Percentiles rank a stretch among this genome's conserved stretches.
Evolutionary conservation across 2,329 filamentous ascomycete species (phyloP).

Genomic region (Phialocephala sp.): DNA sequence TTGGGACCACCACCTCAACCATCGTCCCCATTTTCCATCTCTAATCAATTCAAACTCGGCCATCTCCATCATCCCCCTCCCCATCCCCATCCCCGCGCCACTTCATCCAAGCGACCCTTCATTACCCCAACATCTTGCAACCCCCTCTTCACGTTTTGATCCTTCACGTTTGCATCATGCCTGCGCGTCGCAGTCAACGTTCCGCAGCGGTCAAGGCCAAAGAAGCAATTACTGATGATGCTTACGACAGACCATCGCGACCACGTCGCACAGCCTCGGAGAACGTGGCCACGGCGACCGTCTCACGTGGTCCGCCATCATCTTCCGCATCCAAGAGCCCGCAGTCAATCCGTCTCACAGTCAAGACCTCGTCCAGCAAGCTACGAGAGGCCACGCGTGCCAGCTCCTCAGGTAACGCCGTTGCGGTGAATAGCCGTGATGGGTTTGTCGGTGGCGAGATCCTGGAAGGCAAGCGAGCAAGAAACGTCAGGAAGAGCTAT

Average conservation of each 20-base stretch:
- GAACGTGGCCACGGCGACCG: slow-evolving; percentile 35
- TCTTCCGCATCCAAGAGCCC: slow-evolving; percentile 33
- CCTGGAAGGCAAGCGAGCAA: slow-evolving; percentile 40
- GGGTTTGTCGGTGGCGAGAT: slow-evolving; percentile 41
- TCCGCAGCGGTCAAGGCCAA: slow-evolving; percentile 38
- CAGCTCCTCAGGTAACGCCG: slow-evolving; percentile 30
- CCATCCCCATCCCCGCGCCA: neutral
- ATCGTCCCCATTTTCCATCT: slow-evolving; percentile 16
- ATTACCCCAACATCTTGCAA: neutral
- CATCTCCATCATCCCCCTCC: slow-evolving; percentile 5
- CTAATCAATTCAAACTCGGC: neutral
- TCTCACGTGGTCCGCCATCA: slow-evolving; percentile 40
- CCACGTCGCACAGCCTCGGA: slow-evolving; percentile 39
- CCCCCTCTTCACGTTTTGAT: slow-evolving; percentile 10
- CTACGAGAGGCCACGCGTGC: slow-evolving; percentile 41
- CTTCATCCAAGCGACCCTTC: neutral
- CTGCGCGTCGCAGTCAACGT: slow-evolving; percentile 40
- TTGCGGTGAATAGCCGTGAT: slow-evolving; percentile 33
- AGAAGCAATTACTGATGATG: slow-evolving; percentile 39
- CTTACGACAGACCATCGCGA: slow-evolving; percentile 37
- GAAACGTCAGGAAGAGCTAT: slow-evolving; percentile 44
- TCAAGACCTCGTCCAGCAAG: slow-evolving; percentile 44
- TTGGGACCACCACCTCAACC: slow-evolving; percentile 8
- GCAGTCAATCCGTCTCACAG: slow-evolving; percentile 42
- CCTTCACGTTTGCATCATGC: slow-evolving; percentile 31